A percentile compares a stretch with the other conserved stretches of the same genome.
Conservation (phyloP, 495 filamentous ascomycete genomes). For the Neurospora sp. region DNA sequence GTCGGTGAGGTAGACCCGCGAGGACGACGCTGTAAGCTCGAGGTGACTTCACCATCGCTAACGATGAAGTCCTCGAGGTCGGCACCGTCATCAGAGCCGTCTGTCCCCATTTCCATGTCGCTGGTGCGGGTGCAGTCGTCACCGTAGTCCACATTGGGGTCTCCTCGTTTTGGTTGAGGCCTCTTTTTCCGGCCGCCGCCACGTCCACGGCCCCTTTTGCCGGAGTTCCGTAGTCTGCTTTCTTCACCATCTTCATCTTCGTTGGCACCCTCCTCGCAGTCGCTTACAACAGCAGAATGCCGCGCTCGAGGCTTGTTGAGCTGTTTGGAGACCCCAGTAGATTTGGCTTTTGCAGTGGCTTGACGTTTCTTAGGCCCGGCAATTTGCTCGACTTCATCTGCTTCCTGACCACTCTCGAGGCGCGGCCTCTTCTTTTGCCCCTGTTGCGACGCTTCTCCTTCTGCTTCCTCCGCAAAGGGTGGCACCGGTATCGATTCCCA, state of each 20-base stretch:
- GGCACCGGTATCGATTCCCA: conserved; percentile 21
- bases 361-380: conserved; percentile 11
- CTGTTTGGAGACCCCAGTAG: not conserved
- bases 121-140: conserved; percentile 40
- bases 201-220: not conserved
- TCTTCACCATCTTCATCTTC: conserved; percentile 9
- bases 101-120: conserved; percentile 29
- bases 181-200: conserved; percentile 4
- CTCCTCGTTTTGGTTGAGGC: conserved; percentile 15
- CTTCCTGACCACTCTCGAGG: not conserved
- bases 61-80: conserved; percentile 38
- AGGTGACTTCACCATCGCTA: conserved; percentile 29
- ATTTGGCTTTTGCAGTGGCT: conserved; percentile 6
- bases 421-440: not conserved
- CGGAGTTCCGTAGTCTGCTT: not conserved
- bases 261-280: conserved; percentile 1
- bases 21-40: conserved; percentile 18
- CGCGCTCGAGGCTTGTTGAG: not conserved
- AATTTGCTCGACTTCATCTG: conserved; percentile 11
- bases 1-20: conserved; percentile 22
- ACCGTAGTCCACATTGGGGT: conserved; percentile 32
- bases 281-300: not conserved
- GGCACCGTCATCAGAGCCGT: conserved; percentile 35
- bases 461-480: conserved; percentile 24
- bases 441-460: not conserved